Conservation (phyloP, 345 rosid species). For the Conringia planisiliqua region DNA sequence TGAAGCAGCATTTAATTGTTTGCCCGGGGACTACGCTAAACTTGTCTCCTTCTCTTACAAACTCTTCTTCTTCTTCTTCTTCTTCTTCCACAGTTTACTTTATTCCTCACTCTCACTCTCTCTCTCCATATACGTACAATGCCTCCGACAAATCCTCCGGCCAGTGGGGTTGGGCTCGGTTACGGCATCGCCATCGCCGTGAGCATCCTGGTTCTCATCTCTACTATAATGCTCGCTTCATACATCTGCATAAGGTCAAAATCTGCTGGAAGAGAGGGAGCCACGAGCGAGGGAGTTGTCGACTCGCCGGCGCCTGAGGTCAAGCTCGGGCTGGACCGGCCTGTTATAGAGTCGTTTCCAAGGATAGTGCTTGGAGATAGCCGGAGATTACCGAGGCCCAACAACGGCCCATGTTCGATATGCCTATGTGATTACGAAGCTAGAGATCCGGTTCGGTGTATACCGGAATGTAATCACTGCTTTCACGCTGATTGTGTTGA, state of each 20-base stretch:
- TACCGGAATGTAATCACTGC: slow-evolving; percentile 73
- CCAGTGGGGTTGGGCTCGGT: slow-evolving; percentile 65
- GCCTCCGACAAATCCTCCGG: slow-evolving; percentile 50
- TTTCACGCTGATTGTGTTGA: slow-evolving; percentile 71
- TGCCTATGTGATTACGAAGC: slow-evolving; percentile 58
- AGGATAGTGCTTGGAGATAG: slow-evolving; percentile 63
- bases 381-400: slow-evolving; percentile 51
- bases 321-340: slow-evolving; percentile 42
- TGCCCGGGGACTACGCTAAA: slow-evolving; percentile 28
- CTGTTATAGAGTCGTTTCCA: slow-evolving; percentile 49
- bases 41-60: slow-evolving; percentile 26
- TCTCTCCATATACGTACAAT: slow-evolving; percentile 14
- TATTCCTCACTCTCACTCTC: neutral
- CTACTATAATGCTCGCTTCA: slow-evolving; percentile 72
- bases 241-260: slow-evolving; percentile 60
- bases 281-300: slow-evolving; percentile 6
- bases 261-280: slow-evolving; percentile 12
- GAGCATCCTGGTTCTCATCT: slow-evolving; percentile 70
- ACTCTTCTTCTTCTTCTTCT: slow-evolving; percentile 1
- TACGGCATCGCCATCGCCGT: slow-evolving; percentile 83
- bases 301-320: slow-evolving; percentile 16
- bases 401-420: slow-evolving; percentile 61
- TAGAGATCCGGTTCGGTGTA: slow-evolving; percentile 46
- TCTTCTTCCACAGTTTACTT: neutral
- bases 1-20: slow-evolving; percentile 11